phyloP scores from a whole-genome alignment of 2,329 filamentous ascomycete genomes.

The Fusarium odoratissimum region DNA sequence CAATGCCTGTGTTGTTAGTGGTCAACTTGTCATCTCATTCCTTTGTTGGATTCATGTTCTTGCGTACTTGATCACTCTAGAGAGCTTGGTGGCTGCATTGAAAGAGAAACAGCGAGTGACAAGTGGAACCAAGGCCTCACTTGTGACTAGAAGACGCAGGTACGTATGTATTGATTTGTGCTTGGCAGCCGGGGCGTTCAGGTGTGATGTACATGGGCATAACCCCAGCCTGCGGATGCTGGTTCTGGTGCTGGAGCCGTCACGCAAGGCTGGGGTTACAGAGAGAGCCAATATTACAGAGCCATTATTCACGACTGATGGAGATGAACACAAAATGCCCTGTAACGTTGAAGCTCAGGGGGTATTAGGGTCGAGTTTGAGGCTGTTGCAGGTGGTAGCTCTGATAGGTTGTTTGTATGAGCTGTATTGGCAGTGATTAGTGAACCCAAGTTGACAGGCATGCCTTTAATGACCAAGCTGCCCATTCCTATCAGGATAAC shows the following conservation, averaged over 20 bases:
- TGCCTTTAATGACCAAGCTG: not conserved
- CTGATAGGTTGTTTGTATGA: not conserved
- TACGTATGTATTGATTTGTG: not conserved
- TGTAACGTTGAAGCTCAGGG: not conserved
- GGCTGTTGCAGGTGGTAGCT: not conserved
- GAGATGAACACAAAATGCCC: too few relatives aligned
- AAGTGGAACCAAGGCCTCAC: not conserved
- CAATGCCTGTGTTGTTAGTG: not conserved
- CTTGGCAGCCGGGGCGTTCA: not conserved
- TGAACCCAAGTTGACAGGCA: not conserved
- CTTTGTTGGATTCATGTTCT: not conserved
- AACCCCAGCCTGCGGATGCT: not conserved
- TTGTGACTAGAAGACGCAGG: not conserved
- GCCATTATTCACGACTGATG: not conserved
- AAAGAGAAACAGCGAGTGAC: not conserved
- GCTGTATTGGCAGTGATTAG: not conserved
- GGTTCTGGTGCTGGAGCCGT: not conserved
- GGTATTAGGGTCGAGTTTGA: not conserved
- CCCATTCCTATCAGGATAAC: not conserved
- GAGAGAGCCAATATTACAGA: not conserved
- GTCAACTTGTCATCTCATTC: not conserved
- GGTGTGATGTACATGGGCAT: not conserved
- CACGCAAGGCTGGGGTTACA: not conserved
- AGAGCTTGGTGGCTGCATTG: not conserved
- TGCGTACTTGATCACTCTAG: not conserved